Conservation (phyloP, 2,329 filamentous ascomycete species). For the Penicillium sp. region DNA sequence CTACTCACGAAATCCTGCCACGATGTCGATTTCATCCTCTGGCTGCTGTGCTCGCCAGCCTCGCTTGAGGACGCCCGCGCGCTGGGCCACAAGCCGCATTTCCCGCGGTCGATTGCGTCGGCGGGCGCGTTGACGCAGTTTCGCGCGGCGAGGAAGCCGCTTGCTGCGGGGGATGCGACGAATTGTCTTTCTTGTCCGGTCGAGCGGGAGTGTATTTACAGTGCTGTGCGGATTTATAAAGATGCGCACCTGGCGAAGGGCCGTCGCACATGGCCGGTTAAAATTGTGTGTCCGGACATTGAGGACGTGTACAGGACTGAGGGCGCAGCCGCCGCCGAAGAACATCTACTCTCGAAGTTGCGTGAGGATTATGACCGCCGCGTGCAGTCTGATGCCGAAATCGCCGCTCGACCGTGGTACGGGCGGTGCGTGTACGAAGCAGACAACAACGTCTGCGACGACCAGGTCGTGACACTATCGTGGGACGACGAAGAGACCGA, state of each 20-base stretch:
- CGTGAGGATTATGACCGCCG: conserved; percentile 58
- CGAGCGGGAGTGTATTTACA: conserved; percentile 78
- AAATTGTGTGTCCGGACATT: conserved; percentile 88
- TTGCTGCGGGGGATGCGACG: conserved; percentile 71
- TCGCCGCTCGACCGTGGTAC: conserved; percentile 66
- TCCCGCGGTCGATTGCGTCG: conserved; percentile 75
- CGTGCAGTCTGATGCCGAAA: conserved; percentile 54
- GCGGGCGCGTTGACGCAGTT: conserved; percentile 78
- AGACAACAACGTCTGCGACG: conserved; percentile 92
- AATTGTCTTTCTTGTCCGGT: conserved; percentile 83
- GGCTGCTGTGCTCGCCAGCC: conserved; percentile 79
- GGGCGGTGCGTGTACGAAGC: conserved; percentile 93
- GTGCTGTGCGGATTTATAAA: conserved; percentile 79
- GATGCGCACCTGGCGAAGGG: conserved; percentile 67
- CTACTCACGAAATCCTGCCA: conserved; percentile 95
- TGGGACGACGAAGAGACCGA: conserved; percentile 70
- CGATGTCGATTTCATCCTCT: conserved; percentile 89
- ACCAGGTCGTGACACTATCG: conserved; percentile 82
- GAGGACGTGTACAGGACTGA: conserved; percentile 65
- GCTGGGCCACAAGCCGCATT: conserved; percentile 57
- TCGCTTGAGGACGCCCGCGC: conserved; percentile 30
- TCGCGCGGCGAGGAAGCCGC: conserved; percentile 72
- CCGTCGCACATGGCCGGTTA: conserved; percentile 77
- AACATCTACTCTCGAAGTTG: conserved; percentile 52
- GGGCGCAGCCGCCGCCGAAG: conserved; percentile 53